Evolutionary conservation across 2,329 filamentous ascomycete genomes (phyloP), one percentile per base, ranked within the genome.

Genomic region (Pseudogymnoascus sp.): DNA sequence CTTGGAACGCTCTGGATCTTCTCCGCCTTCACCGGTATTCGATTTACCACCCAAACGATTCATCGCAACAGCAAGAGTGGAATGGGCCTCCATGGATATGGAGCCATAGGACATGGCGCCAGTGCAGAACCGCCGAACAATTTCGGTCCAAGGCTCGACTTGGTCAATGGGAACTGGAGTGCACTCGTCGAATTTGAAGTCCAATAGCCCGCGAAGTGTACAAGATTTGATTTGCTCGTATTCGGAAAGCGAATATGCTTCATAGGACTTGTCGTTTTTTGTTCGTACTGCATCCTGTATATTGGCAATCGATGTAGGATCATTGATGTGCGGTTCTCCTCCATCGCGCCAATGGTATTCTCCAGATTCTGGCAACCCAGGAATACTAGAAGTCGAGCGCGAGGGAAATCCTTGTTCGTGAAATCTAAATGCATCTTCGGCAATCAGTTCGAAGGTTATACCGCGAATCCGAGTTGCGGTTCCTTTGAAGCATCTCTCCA

Each of bases 311-410:
- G 91, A 93, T 60, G 89, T 87, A 6, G 93, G 93, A 71, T 97
- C 93, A 78, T 97, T 97, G 78, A 97, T 85, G 77, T 97, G 93
- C 65, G 92, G 85, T 78, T 97, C 93, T 62, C 93, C 93, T 71
- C 93, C 93, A 75, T 97, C 93, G 78, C 93, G 89, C 93, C 93
- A 97, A 77, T 97, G 93, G 79, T 97, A 97, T 76, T 97, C 93
- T 68, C 93, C 93, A 64, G 93, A 95, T 78, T 97, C 93, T 3
- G 89, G 84, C 38, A 97, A 86, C 68, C 91, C 93, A 67, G 89
- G 86, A 65, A 96, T 82, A 66, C 87, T 83, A 31, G 89, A 81
- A 60, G 93, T 93, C 72, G 87, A 82, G 63, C 90, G 87, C 21
- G 88, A 89, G 31, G 93, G 91, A 79, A 88, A 97, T 59, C 93